A percentile compares a stretch with the other conserved stretches of the same genome.
These are phyloP conservation scores for Penicillium sp. DNA, from an alignment of 2,329 filamentous ascomycete genomes.

Conservation along the genomic window DNA sequence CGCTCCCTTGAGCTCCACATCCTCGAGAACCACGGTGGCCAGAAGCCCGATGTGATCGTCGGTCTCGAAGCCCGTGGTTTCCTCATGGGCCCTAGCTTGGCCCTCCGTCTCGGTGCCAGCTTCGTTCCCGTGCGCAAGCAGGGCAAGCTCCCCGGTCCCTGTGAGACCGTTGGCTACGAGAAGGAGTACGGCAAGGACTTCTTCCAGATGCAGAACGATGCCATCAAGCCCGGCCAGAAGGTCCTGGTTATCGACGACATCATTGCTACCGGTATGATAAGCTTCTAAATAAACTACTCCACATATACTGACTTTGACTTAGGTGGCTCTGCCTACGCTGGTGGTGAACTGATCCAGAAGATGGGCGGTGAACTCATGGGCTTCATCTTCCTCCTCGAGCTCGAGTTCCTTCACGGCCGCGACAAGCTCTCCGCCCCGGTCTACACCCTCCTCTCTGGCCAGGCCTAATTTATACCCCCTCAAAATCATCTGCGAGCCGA, in stretches of 20 bases:
- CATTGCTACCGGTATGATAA: slow-evolving; percentile 84
- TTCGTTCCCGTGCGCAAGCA: slow-evolving; percentile 95
- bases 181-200: slow-evolving; percentile 97
- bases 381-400: slow-evolving; percentile 93
- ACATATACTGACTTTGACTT: slow-evolving; percentile 4
- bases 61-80: slow-evolving; percentile 94
- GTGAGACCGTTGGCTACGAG: slow-evolving; percentile 79
- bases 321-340: slow-evolving; percentile 91
- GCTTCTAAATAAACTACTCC: neutral
- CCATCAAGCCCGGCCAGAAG: slow-evolving; percentile 81
- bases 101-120: slow-evolving; percentile 75
- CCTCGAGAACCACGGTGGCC: slow-evolving; percentile 59
- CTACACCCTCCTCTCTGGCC: slow-evolving; percentile 75
- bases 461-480: slow-evolving; percentile 39
- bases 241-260: slow-evolving; percentile 96
- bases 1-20: slow-evolving; percentile 84
- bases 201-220: slow-evolving; percentile 93
- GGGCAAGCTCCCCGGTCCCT: slow-evolving; percentile 92
- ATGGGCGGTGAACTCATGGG: slow-evolving; percentile 83
- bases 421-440: slow-evolving; percentile 85
- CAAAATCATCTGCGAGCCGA: slow-evolving; percentile 14
- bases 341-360: slow-evolving; percentile 81
- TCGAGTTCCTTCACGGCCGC: slow-evolving; percentile 88
- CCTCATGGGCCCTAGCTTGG: slow-evolving; percentile 88
- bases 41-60: slow-evolving; percentile 83